Percentiles rank a stretch among this genome's conserved stretches.
Conservation (phyloP, 2,329 filamentous ascomycete genomes). For the Seiridium unicorne region DNA sequence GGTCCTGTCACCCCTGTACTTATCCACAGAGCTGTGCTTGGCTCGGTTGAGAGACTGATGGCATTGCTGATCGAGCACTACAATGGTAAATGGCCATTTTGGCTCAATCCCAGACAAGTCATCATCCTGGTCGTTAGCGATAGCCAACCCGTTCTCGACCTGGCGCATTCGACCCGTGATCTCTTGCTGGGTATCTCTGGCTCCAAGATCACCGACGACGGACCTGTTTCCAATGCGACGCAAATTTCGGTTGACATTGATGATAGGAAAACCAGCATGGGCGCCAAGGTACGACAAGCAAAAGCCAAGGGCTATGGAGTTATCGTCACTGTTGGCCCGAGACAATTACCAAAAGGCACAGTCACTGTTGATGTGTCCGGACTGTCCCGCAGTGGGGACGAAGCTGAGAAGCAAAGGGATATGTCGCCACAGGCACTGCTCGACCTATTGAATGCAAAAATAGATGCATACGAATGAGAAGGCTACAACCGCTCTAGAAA, state of each 20-base stretch:
- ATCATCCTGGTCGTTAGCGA: constrained; percentile 73
- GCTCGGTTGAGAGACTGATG: constrained; percentile 81
- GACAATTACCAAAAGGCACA: constrained; percentile 57
- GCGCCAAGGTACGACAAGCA: constrained; percentile 72
- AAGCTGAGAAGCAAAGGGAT: constrained; percentile 30
- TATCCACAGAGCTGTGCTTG: constrained; percentile 81
- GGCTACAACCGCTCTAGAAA: not conserved
- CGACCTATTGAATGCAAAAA: constrained; percentile 42
- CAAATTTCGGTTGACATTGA: constrained; percentile 70
- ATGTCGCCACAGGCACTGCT: constrained; percentile 45
- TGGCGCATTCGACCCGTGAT: constrained; percentile 45
- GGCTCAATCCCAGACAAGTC: constrained; percentile 79
- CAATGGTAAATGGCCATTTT: constrained; percentile 79
- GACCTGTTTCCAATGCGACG: constrained; percentile 53
- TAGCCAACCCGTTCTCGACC: constrained; percentile 49
- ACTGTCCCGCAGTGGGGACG: constrained; percentile 18
- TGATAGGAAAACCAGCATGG: constrained; percentile 57
- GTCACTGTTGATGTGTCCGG: constrained; percentile 47
- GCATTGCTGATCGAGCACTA: constrained; percentile 84
- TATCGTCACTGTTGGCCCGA: constrained; percentile 70
- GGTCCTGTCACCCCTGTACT: constrained; percentile 72
- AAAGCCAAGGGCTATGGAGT: constrained; percentile 69
- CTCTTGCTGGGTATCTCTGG: constrained; percentile 43
- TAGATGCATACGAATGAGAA: constrained; percentile 45
- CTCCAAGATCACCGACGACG: constrained; percentile 28